Percentiles rank a stretch among this genome's conserved stretches.
Conservation (phyloP, 2,329 filamentous ascomycete species). For the Fusarium annulatum region DNA sequence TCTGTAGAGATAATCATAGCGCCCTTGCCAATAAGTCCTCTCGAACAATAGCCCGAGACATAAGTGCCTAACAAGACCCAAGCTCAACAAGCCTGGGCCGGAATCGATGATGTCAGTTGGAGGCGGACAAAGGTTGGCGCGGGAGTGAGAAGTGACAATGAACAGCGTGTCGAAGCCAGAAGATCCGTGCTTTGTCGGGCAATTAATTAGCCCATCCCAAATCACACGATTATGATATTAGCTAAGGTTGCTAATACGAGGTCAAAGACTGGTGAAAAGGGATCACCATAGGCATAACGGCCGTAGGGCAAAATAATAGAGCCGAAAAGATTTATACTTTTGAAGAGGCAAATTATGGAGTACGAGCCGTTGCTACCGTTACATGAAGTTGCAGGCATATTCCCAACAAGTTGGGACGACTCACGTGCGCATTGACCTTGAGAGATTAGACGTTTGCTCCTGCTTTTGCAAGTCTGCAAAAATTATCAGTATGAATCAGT, state of each 20-base stretch:
- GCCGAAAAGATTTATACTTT: background rate
- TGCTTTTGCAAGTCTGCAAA: background rate
- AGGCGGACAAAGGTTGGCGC: too few relatives aligned
- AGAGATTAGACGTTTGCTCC: background rate
- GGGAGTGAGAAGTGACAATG: too few relatives aligned
- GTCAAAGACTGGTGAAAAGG: rapidly evolving
- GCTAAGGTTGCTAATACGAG: background rate
- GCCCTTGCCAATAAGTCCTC: too few relatives aligned
- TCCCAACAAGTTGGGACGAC: background rate
- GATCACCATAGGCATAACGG: rapidly evolving
- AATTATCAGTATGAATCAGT: too few relatives aligned
- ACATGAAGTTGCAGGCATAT: background rate
- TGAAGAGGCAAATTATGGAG: background rate
- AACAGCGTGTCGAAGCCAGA: too few relatives aligned
- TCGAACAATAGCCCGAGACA: too few relatives aligned
- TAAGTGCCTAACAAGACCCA: too few relatives aligned
- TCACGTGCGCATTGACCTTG: background rate
- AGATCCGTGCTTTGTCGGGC: too few relatives aligned
- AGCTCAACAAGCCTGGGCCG: too few relatives aligned
- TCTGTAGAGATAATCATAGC: too few relatives aligned
- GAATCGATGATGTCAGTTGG: too few relatives aligned
- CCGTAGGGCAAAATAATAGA: background rate
- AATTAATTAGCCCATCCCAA: too few relatives aligned
- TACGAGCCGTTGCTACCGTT: background rate
- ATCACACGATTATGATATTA: background rate